Base-by-base conservation (phyloP, 768 basidiomycete species). In the Lyophyllum shimeji region DNA sequence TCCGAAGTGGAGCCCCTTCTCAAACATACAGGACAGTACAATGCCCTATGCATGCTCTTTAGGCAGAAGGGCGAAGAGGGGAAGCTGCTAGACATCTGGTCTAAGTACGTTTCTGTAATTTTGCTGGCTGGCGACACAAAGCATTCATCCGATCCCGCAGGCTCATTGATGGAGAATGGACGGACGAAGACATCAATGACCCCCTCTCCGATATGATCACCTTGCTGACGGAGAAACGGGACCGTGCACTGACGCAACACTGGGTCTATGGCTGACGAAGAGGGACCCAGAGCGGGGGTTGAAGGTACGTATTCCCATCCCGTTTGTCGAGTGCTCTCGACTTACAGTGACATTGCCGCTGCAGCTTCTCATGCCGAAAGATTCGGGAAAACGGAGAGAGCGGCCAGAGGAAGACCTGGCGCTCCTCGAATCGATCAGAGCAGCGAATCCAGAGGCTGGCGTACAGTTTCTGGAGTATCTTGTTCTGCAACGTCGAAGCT, bases 221-320 rank as follows among this genome's bases (percentile, higher is more conserved):
- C 9, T 66, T 89, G 13, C 70, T 95, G 4, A 74, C 69, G 5
- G 78, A 81, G 44, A 82, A 80, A 56, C 81, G 77, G 55, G 86
- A 91, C 63, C 80, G 82, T 23, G 64, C 72, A 2, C 64, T 93
- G 50, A 82, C 84, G 3, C 85, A 88, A 58, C 78, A 81, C 50
- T 95, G 93, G 88, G 83, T 2, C 71, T 91, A 7, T 96, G 95
- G 94, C 71, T 97, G 20, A 79, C 85, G 2, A 82, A 80, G 60
- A 79, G 80, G 34, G 85, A 91, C 69, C 74, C 83, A 0, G 85
- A 88, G 23, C 82, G 79, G 43, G 93, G 87, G 3, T 69, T 97
- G 23, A 84, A 85, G 74, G 93, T 90, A 58, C 46, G 66, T 62
- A 44, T 39, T 37, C 15, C 34, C 2, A 21, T 15, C 6, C 46